Percentiles rank a stretch among this genome's conserved stretches.
phyloP scores from a whole-genome alignment of 495 filamentous ascomycete genomes.

The Lindgomyces ingoldianus region DNA sequence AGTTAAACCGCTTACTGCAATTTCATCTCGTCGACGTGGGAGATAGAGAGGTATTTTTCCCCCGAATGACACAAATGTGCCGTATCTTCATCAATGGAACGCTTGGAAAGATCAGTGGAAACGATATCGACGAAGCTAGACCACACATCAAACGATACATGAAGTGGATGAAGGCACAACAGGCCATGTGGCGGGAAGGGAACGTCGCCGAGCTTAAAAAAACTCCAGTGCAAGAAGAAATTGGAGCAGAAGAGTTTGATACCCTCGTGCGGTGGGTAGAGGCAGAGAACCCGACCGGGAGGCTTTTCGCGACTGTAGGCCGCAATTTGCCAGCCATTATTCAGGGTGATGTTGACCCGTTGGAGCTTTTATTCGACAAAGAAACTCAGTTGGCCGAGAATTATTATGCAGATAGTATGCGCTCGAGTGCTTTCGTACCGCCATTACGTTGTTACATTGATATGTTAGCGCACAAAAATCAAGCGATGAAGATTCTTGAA shows the following conservation, averaged over 20 bases:
- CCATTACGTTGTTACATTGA: no score
- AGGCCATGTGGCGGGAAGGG: no score
- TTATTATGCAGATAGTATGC: no score
- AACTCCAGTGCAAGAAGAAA: not conserved
- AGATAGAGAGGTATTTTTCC: not conserved
- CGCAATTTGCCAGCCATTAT: no score
- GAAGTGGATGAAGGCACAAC: not conserved
- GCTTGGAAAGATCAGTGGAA: not conserved
- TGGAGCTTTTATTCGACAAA: no score
- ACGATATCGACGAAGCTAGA: not conserved
- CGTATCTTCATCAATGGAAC: not conserved
- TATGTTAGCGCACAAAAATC: no score
- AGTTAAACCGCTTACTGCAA: no score
- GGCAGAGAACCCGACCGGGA: not conserved
- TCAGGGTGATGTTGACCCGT: no score
- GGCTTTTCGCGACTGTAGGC: conserved; percentile 4
- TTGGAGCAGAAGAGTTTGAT: not conserved
- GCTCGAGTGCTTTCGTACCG: no score
- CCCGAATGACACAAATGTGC: not conserved
- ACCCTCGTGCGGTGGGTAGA: conserved; percentile 6
- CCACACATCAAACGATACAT: not conserved
- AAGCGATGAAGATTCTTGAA: no score
- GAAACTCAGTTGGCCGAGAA: no score
- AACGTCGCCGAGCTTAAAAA: no score
- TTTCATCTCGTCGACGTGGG: not conserved